A percentile compares a stretch with the other conserved stretches of the same genome.
Conservation (phyloP, 2,329 filamentous ascomycete species). For the Hymenoscyphus scutula region DNA sequence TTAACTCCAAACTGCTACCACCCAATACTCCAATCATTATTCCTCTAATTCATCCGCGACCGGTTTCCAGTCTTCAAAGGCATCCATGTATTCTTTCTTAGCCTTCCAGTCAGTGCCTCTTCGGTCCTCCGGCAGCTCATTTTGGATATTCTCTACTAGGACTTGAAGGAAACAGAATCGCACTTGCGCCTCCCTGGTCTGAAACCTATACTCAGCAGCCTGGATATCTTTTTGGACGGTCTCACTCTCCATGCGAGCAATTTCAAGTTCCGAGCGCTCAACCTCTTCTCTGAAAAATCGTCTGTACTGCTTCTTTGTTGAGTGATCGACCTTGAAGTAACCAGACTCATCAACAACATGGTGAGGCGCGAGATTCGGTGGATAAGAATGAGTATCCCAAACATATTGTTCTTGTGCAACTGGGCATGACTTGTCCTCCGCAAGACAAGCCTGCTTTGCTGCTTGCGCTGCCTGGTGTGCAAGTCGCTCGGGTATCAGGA, state of each 20-base stretch:
- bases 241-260: neutral
- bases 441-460: neutral
- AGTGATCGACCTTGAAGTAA: neutral
- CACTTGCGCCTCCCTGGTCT: neutral
- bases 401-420: neutral
- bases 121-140: neutral
- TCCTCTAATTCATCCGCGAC: neutral
- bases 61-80: neutral
- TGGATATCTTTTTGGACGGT: neutral
- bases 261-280: neutral
- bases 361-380: neutral
- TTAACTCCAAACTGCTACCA: neutral
- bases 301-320: constrained; percentile 5
- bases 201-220: neutral
- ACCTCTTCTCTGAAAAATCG: neutral
- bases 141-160: neutral
- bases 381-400: neutral
- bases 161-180: neutral
- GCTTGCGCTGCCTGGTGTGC: neutral
- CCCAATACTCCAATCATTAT: neutral
- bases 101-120: too few relatives aligned
- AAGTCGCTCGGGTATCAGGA: neutral
- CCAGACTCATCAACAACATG: neutral
- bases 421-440: neutral
- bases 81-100: too few relatives aligned